A percentile compares a stretch with the other conserved stretches of the same genome.
Conservation (phyloP, 2,329 filamentous ascomycete species). For the Cercospora sojina region DNA sequence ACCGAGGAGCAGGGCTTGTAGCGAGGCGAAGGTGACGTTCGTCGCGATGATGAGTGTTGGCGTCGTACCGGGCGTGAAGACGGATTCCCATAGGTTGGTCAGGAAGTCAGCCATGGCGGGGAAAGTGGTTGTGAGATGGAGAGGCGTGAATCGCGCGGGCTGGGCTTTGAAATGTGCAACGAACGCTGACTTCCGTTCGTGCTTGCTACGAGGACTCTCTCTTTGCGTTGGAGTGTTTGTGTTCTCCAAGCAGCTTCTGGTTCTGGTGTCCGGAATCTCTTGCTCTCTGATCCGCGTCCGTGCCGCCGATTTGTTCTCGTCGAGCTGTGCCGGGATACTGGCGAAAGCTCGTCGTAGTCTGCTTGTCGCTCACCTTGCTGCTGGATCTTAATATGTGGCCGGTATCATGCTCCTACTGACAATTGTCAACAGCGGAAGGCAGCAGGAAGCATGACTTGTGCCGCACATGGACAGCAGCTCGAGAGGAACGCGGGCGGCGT, state of each 20-base stretch:
- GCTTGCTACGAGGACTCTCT: background rate
- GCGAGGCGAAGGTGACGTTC: constrained; percentile 80
- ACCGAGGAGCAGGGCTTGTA: constrained; percentile 73
- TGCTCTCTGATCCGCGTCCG: background rate
- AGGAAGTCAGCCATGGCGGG: constrained; percentile 53
- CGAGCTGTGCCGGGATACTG: background rate
- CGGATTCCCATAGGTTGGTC: constrained; percentile 79
- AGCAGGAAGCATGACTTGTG: background rate
- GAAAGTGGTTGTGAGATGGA: background rate
- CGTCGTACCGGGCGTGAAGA: constrained; percentile 90
- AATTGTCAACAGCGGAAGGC: background rate
- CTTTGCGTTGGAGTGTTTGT: background rate
- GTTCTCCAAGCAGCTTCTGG: background rate
- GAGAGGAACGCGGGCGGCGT: background rate
- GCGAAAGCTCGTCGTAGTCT: background rate
- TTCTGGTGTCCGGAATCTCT: background rate
- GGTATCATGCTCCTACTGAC: background rate
- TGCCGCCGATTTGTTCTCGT: background rate
- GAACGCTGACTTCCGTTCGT: background rate
- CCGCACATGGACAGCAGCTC: background rate
- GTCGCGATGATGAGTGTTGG: constrained; percentile 85
- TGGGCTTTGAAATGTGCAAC: background rate
- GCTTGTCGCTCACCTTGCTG: background rate
- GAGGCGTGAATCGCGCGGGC: background rate
- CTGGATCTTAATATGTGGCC: background rate